Percentiles rank a stretch among this genome's conserved stretches.
Conservation (phyloP, 305 asterid genomes). For the Caryopteris hybrid region DNA sequence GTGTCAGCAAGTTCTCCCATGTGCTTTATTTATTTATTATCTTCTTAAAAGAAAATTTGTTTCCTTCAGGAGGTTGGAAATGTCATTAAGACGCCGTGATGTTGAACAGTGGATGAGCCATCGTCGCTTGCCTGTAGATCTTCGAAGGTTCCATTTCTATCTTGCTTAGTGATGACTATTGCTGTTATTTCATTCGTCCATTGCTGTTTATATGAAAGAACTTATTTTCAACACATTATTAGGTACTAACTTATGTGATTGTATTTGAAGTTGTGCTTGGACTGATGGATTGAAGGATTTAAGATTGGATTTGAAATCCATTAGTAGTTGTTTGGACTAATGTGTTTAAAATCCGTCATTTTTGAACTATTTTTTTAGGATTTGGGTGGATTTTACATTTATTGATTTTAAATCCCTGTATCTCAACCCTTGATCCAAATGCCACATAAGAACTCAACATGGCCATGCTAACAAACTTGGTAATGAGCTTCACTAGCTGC, state of each 20-base stretch:
- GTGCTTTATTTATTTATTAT: not conserved
- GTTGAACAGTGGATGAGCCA: slow-evolving; percentile 97
- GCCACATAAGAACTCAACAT: no score
- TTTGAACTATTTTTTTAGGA: no score
- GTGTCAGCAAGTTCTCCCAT: not conserved
- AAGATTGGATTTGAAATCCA: no score
- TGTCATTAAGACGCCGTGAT: slow-evolving; percentile 83
- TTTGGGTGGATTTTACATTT: no score
- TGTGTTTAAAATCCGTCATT: no score
- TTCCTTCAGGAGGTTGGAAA: slow-evolving; percentile 62
- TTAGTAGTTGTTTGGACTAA: no score
- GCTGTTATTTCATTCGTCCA: not conserved
- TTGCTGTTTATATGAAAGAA: not conserved
- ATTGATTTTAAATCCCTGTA: no score
- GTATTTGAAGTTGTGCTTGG: not conserved
- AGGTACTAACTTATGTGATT: not conserved
- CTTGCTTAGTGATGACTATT: not conserved
- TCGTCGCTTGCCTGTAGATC: slow-evolving; percentile 68
- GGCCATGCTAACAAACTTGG: no score
- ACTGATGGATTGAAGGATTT: no score
- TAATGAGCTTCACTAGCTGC: no score
- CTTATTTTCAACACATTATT: not conserved
- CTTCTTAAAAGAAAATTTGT: no score
- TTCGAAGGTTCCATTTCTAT: slow-evolving; percentile 51
- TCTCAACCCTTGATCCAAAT: no score